Evolutionary conservation across 2,329 filamentous ascomycete species (phyloP).

Genomic region (Ascochyta viciae-villosae): DNA sequence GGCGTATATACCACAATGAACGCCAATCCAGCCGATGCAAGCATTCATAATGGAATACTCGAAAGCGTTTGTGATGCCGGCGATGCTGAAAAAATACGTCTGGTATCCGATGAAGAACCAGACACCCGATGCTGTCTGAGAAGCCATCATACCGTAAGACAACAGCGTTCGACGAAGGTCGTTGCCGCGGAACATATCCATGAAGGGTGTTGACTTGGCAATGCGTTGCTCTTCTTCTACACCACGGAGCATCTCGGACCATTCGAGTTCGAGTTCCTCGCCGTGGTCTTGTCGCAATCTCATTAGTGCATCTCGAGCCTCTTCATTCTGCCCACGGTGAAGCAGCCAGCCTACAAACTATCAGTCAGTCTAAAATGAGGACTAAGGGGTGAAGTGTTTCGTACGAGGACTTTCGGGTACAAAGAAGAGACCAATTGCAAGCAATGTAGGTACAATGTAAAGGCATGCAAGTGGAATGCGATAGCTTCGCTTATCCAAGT

Average conservation of each 20-base stretch:
- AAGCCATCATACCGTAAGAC: slow-evolving; percentile 58
- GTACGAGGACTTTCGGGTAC: slow-evolving; percentile 46
- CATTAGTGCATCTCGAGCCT: slow-evolving; percentile 26
- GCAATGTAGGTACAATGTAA: slow-evolving; percentile 58
- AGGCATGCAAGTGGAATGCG: slow-evolving; percentile 60
- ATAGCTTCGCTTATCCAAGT: slow-evolving; percentile 38
- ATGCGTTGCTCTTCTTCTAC: slow-evolving; percentile 48
- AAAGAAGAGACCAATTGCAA: slow-evolving; percentile 48
- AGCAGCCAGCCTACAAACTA: slow-evolving; percentile 46
- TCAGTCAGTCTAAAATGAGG: background rate
- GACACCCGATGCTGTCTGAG: slow-evolving; percentile 54
- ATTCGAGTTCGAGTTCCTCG: slow-evolving; percentile 34
- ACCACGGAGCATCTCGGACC: slow-evolving; percentile 35
- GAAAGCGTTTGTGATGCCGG: slow-evolving; percentile 49
- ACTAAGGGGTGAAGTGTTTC: too few species aligned
- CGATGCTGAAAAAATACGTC: slow-evolving; percentile 52
- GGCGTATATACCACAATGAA: slow-evolving; percentile 58
- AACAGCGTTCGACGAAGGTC: slow-evolving; percentile 59
- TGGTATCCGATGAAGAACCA: slow-evolving; percentile 62
- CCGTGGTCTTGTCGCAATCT: slow-evolving; percentile 27
- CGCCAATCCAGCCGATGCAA: slow-evolving; percentile 58
- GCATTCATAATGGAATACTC: slow-evolving; percentile 60
- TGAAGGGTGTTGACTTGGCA: slow-evolving; percentile 58
- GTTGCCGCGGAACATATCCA: slow-evolving; percentile 59
- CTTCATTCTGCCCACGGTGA: slow-evolving; percentile 22